Evolutionary conservation across 2,329 filamentous ascomycete species (phyloP).

Genomic region (Neopestalotiopsis rosae): DNA sequence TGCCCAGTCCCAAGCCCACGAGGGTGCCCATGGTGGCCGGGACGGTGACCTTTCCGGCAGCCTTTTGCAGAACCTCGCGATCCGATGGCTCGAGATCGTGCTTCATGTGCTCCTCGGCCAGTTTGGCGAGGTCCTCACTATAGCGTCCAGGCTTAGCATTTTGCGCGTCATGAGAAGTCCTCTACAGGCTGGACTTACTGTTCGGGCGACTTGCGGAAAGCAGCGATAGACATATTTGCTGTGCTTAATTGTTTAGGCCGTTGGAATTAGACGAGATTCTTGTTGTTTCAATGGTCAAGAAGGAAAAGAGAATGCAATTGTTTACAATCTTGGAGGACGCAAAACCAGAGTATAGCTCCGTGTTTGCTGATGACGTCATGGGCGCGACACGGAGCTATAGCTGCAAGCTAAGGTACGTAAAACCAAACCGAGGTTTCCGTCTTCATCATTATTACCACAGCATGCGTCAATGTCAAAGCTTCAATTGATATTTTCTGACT

Average conservation of each 20-base stretch:
- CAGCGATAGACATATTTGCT: conserved; percentile 35
- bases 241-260: not conserved
- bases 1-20: conserved; percentile 63
- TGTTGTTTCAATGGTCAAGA: not conserved
- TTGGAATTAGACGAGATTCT: not conserved
- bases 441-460: too few relatives aligned
- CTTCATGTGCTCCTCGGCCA: conserved; percentile 64
- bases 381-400: not conserved
- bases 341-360: not conserved
- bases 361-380: not conserved
- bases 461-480: too few relatives aligned
- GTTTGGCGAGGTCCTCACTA: conserved; percentile 53
- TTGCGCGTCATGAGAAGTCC: not conserved
- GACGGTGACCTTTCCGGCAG: conserved; percentile 58
- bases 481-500: too few relatives aligned
- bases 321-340: not conserved
- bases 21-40: conserved; percentile 64
- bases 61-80: conserved; percentile 60
- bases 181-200: conserved; percentile 20
- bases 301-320: not conserved
- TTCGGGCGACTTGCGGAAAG: conserved; percentile 39
- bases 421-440: too few relatives aligned
- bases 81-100: conserved; percentile 60
- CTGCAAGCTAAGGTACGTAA: not conserved
- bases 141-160: not conserved